Evolutionary conservation across 371 early-diverging fungal species (phyloP).

Genomic region (Mortierella sp.): DNA sequence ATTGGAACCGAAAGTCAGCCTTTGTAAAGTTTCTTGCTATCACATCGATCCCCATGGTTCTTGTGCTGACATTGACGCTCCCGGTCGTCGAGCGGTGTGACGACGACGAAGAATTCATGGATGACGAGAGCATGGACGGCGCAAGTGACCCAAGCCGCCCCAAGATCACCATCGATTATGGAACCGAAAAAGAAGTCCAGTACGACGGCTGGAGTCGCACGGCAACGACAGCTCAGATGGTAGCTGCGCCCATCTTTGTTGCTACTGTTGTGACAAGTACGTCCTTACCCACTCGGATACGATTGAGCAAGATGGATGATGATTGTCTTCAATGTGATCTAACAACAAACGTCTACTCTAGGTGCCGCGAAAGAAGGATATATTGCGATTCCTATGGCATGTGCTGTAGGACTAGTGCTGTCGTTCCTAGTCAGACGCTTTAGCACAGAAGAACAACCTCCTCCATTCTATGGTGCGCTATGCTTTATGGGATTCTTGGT

Average conservation of each 20-base stretch:
- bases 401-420: constrained; percentile 11
- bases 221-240: constrained; percentile 46
- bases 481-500: constrained; percentile 77
- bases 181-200: background rate
- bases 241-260: constrained; percentile 41
- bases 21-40: constrained; percentile 64
- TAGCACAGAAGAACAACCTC: constrained; percentile 43
- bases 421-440: constrained; percentile 18
- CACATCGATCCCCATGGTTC: constrained; percentile 63
- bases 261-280: constrained; percentile 47
- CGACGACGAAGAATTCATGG: constrained; percentile 15
- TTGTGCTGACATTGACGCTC: constrained; percentile 63
- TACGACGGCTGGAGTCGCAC: constrained; percentile 47
- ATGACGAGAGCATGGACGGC: background rate
- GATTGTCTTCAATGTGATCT: background rate
- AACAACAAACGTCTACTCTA: constrained; percentile 3
- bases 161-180: constrained; percentile 3
- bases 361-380: constrained; percentile 36
- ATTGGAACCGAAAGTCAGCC: constrained; percentile 61
- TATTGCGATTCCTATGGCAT: constrained; percentile 14
- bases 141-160: background rate
- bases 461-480: constrained; percentile 54
- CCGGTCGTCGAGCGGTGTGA: constrained; percentile 66
- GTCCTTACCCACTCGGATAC: no score
- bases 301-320: no score